Conservation (phyloP, 1,284 basidiomycete species). For the Ganoderma sp. region DNA sequence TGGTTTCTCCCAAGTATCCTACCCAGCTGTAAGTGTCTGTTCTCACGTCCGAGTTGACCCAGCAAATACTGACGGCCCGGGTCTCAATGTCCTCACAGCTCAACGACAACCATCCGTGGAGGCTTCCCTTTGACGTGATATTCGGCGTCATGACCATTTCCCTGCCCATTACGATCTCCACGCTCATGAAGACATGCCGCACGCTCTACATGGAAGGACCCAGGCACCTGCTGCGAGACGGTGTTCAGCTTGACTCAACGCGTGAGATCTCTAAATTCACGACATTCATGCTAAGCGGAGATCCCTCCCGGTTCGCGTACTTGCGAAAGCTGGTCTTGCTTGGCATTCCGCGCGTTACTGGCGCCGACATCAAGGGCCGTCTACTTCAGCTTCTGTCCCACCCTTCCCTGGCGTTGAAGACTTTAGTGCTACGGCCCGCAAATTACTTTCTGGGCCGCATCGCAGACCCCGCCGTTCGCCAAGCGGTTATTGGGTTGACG, state of each 20-base stretch:
- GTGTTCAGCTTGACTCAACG: neutral
- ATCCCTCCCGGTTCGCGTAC: neutral
- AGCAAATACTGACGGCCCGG: too few relatives aligned
- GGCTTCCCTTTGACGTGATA: slow-evolving; percentile 12
- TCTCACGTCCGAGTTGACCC: too few relatives aligned
- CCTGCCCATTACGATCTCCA: neutral
- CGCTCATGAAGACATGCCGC: slow-evolving; percentile 16
- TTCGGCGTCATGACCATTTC: slow-evolving; percentile 6
- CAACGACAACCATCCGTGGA: neutral
- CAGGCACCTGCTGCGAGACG: slow-evolving; percentile 10
- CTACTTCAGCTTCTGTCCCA: neutral
- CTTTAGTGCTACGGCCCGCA: neutral
- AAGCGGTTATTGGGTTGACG: neutral
- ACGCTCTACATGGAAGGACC: slow-evolving; percentile 9
- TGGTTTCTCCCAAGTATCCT: neutral
- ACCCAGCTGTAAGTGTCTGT: neutral
- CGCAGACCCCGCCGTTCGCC: neutral
- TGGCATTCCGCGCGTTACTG: neutral
- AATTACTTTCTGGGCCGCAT: neutral
- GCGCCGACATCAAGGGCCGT: neutral
- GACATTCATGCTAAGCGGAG: neutral
- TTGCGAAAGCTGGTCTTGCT: neutral
- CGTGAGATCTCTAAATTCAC: neutral
- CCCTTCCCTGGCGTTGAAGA: neutral
- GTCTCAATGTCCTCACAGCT: too few relatives aligned